Base-by-base conservation (phyloP, 306 rosid genomes). In the Castanospermum australe region DNA sequence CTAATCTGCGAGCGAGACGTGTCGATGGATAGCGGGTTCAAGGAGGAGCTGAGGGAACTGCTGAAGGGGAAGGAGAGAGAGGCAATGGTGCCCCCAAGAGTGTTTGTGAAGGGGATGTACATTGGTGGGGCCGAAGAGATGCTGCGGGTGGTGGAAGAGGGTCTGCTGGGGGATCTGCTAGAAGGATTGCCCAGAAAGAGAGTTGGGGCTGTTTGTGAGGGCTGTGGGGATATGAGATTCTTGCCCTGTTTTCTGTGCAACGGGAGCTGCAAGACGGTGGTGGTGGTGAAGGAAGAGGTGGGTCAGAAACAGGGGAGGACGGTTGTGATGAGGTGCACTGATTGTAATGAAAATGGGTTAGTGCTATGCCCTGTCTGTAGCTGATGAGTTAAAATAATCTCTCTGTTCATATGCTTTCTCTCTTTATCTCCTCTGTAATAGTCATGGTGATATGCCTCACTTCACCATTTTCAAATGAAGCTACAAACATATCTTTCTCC, bases 271-370 rank as follows among this genome's bases (percentile, higher is more conserved):
- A 94, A 94, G 67, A 77, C 87, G 77, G 86, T 85, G 30, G 56
- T 89, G 82, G 51, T 60, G 83, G 60, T 73, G 36, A 61, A 81
- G 28, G 78, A 87, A 11, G 79, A 69, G 18, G 30, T n/a, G 69
- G 77, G 62, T 51, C 77, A 71, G 57, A 81, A 82, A 36, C 84
- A 73, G 22, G 87, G 89, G 14, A 77, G 72, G 21, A 68, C 52
- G 0, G 55, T 82, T 44, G 88, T 90, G 24, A 84, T 84, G 17
- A 90, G 84, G 71, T 94, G 98, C 55, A 73, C 79, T 7, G 86
- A 87, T 59, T 94, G 98, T 77, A 92, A 94, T 80, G 98, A 94
- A 50, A 94, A 92, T 87, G 98, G 97, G 36, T 83, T 94, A 77
- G 93, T 92, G 4, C 63, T 90, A 22, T 94, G 98, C 81, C 97